Conservation (phyloP, 148 eudicot genomes). For the Rhododendron williamsianum region DNA sequence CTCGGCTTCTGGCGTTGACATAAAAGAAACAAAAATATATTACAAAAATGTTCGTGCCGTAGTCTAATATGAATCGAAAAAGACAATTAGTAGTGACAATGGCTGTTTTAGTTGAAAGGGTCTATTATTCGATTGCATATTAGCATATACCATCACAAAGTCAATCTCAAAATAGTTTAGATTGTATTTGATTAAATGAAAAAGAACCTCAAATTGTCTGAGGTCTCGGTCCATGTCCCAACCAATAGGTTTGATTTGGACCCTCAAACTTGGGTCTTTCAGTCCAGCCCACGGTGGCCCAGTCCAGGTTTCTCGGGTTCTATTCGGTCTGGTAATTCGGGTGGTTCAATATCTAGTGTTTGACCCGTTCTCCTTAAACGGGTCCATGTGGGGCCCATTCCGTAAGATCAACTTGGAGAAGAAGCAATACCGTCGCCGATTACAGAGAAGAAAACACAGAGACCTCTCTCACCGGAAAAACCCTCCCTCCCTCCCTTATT, state of each 20-base stretch:
- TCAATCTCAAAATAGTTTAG: too few relatives aligned
- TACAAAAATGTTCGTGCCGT: too few relatives aligned
- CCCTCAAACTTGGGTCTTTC: neutral
- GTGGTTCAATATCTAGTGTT: neutral
- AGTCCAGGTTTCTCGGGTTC: neutral
- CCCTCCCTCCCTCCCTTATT: neutral
- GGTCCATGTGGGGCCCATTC: neutral
- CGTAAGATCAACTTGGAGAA: neutral
- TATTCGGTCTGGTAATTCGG: neutral
- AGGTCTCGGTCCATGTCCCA: neutral
- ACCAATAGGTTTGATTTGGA: neutral
- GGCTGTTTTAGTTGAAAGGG: too few relatives aligned
- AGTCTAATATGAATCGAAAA: too few relatives aligned
- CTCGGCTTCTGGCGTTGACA: too few relatives aligned
- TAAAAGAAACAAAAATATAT: too few relatives aligned
- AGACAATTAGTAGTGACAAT: too few relatives aligned
- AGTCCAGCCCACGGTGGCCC: neutral
- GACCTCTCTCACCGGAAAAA: neutral
- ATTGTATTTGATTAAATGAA: too few relatives aligned
- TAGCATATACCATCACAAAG: too few relatives aligned
- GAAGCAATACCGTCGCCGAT: slow-evolving; percentile 5
- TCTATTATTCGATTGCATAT: too few relatives aligned
- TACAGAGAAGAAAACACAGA: neutral
- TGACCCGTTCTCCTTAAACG: neutral
- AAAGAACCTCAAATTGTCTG: neutral